These are phyloP conservation scores for Aphanomyces cochlioides DNA, from an alignment of 352 stramenopile genomes.

Conservation along the genomic window DNA sequence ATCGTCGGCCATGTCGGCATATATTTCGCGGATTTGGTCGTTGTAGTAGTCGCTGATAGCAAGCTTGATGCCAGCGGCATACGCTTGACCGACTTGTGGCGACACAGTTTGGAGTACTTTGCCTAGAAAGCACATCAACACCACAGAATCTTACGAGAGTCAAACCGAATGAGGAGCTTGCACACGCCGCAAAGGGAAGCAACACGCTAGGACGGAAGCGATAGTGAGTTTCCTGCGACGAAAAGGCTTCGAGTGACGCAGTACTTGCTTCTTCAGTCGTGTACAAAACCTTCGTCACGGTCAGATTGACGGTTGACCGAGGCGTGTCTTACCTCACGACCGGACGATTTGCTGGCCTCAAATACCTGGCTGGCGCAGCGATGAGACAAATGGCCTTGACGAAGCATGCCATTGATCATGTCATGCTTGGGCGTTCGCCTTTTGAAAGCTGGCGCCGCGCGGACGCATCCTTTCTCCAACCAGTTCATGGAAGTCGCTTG, in stretches of 20 bases:
- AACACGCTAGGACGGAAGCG: slow-evolving; percentile 70
- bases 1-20: slow-evolving; percentile 42
- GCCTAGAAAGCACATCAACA: neutral
- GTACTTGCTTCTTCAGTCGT: neutral
- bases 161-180: slow-evolving; percentile 21
- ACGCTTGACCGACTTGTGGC: slow-evolving; percentile 48
- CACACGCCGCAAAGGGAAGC: slow-evolving; percentile 37
- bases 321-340: neutral
- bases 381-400: slow-evolving; percentile 29
- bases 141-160: neutral
- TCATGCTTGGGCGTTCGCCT: slow-evolving; percentile 5
- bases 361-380: slow-evolving; percentile 7
- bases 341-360: slow-evolving; percentile 5
- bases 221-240: neutral
- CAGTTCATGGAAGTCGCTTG: slow-evolving; percentile 12
- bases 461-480: slow-evolving; percentile 29
- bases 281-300: neutral
- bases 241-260: slow-evolving; percentile 19
- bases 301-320: neutral
- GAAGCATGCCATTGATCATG: slow-evolving; percentile 23
- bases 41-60: slow-evolving; percentile 85
- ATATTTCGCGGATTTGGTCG: slow-evolving; percentile 85
- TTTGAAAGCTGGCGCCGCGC: slow-evolving; percentile 22
- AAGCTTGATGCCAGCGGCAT: slow-evolving; percentile 65
- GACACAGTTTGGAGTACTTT: slow-evolving; percentile 13